Conservation (phyloP, 768 basidiomycete species). For the Russula compacta region DNA sequence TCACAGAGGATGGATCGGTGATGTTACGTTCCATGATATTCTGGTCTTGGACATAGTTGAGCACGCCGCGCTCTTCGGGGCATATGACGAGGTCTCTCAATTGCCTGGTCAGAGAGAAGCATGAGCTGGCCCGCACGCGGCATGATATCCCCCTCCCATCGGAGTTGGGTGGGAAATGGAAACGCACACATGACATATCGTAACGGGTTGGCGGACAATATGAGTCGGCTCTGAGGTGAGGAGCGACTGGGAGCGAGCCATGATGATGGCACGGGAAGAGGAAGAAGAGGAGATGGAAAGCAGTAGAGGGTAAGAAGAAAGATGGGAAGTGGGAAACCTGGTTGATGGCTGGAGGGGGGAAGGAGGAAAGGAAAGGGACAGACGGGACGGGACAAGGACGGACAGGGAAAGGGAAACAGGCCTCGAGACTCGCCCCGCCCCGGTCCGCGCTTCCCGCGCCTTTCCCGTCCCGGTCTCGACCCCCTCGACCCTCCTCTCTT, state of each 20-base stretch:
- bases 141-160: background rate
- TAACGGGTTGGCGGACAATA: constrained; percentile 36
- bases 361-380: background rate
- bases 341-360: background rate
- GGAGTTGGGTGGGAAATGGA: background rate
- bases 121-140: background rate
- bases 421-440: background rate
- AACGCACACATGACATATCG: constrained; percentile 54
- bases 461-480: too few species aligned
- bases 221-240: constrained; percentile 38
- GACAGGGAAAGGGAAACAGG: too few species aligned
- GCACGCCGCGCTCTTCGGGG: constrained; percentile 53
- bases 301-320: background rate
- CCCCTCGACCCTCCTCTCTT: too few species aligned
- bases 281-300: background rate
- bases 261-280: constrained; percentile 21
- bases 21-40: constrained; percentile 58
- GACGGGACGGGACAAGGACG: background rate
- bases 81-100: constrained; percentile 72
- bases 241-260: constrained; percentile 41
- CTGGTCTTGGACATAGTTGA: constrained; percentile 49
- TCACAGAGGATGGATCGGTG: constrained; percentile 36
- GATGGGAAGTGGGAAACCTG: background rate
- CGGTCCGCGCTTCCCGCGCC: background rate
- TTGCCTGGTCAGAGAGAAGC: constrained; percentile 38